Base-by-base conservation (phyloP, 805 yeast genomes). In the Metschnikowia dekortorum region DNA sequence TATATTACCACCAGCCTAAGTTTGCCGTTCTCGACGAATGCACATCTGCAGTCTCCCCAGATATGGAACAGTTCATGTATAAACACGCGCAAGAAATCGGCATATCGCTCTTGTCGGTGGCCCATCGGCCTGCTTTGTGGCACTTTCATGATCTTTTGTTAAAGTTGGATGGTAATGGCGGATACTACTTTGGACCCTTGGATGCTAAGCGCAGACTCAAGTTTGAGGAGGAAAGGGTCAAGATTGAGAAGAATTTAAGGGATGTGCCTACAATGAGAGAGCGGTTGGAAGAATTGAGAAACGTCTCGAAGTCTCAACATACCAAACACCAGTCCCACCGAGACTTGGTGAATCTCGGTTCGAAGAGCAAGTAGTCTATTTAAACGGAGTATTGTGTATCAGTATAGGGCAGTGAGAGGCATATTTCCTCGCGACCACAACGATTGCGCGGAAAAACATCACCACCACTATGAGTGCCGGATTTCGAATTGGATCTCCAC, bases 11-110 rank as follows among this genome's bases (percentile, higher is more conserved):
- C 67, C 78, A 79, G 60, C 98, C 98, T 1, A 86, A 83, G 66
- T 91, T 90, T 75, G 98, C 98, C 0, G 96, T 91, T 28, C 73
- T 91, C 56, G 98, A 91, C 69, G 98, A 91, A 71, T 91, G 97
- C 67, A 91, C 98, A 0, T 89, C 96, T 3, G 92, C 96, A 1
- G 96, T 91, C 2, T 84, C 97, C 0, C 88, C 94, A 9, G 87
- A 86, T 53, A 85, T 90, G 82, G 98, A 91, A 64, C 89, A 86
- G 54, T 82, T 84, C 59, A 90, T 92, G 88, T 91, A 91, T 62
- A 68, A 82, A 46, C 85, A 86, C 61, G 96, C 97, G 0, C 87
- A 86, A 63, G 73, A 76, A 14, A 73, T 87, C 53, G 88, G 89
- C 0, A 89, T 90, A 50, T 87, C 96, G 0, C 78, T 91, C 16